Evolutionary conservation across 2,329 filamentous ascomycete genomes (phyloP), one percentile per base, ranked within the genome.

Genomic region (Microdochium bolleyi): DNA sequence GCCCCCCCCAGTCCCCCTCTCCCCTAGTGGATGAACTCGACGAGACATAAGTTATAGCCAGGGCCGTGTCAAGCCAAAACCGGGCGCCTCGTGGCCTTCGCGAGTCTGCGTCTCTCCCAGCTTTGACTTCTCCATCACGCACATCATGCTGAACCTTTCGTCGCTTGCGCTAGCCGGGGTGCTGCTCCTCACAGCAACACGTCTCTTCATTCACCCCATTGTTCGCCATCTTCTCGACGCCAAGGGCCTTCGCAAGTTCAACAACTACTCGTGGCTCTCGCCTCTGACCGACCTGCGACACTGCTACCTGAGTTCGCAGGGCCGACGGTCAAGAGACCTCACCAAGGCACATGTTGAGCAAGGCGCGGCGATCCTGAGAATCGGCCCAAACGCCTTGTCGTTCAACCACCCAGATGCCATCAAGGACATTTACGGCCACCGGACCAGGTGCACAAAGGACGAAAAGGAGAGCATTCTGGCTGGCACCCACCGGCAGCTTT

Each of bases 341-440:
- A 16, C 37, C 37, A 21, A 51, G 24, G 37, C 11, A 37, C 50
- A 51, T 24, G 48, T 49, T 21, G 22, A 21, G 8, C 22, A n/a
- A 16, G 16, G 24, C 48, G 14, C 16, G 14, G 8, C 48, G 8
- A 21, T 77, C 14, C 62, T 77, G 44, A 71, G 74, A 11, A 74
- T 67, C 3, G 73, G 73, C 1, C 74, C 73, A 3, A 76, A 75
- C 49, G 63, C 64, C 1, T 60, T 77, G 1, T 76, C 73, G 0
- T 76, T 69, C 56, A 64, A 65, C 3, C 66, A 68, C 51, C 57
- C 66, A 10, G 58, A 60, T n/a, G 74, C 73, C 22, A 75, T 76
- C 58, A 76, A 76, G 58, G 73, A 76, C 37, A 77, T 77, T 49
- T 77, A 77, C 54, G 74, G 74, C 24, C 76, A 80, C 55, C 73